Evolutionary conservation across 495 filamentous ascomycete genomes (phyloP), one percentile per base, ranked within the genome.

Genomic region (Parachaetomium inaequale): DNA sequence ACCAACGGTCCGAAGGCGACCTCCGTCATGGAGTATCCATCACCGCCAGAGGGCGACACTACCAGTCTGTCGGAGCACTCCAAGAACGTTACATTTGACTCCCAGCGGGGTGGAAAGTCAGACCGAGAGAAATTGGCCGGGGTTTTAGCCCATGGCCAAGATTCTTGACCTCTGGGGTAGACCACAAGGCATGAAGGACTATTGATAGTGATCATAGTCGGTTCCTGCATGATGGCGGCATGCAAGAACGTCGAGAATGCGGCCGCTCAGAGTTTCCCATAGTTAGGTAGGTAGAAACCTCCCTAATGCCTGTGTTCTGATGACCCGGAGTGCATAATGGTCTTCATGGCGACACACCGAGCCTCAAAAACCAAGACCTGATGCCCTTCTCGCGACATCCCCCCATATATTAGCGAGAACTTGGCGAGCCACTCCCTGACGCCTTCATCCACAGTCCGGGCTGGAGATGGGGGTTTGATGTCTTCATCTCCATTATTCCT

Each of bases 381-480:
- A 80, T 84, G 51, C 63, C 70, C 79, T 45, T 76, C 73, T 86
- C 85, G 1, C 34, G 10, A 36, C 34, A 36, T 36, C 34, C 8
- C 87, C 87, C 3, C 87, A 86, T 70, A 87, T 88, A 52, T 77
- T 79, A 59, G 87, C 85, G 25, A 84, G 84, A 59, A 77, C 84
- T 12, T 36, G 34, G 34, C 14, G 34, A 12, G 10, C 34, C 34
- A 7, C 34, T 36, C 10, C 14, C 34, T 11, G 10, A 36, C 10
- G 34, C 34, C 8, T 36, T 36, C 62, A 67, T 80, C 31, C 47
- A 71, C 32, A 64, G 76, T 6, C 65, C 74, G 14, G 74, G 77
- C 52, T 88, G 83, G 81, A 79, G 84, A 34, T 88, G 86, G 87
- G 80, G 79, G n/a, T 86, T 84, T 66, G 85, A 84, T 36, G 74